Evolutionary conservation across 352 stramenopile genomes (phyloP).

Genomic region (Globisporangium nunn): DNA sequence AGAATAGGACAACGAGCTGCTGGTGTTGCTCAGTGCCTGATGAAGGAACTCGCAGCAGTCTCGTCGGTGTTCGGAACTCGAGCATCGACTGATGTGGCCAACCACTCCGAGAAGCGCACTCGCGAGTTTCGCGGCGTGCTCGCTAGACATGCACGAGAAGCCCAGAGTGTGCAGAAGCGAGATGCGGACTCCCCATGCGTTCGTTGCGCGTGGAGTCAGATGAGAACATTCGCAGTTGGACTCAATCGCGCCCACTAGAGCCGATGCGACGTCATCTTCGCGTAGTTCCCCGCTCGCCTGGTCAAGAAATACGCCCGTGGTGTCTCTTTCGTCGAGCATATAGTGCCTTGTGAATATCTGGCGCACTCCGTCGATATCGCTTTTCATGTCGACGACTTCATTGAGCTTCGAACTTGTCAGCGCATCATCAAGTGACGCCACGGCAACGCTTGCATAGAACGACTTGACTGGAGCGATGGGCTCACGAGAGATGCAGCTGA

Average conservation of each 20-base stretch:
- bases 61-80: constrained; percentile 23
- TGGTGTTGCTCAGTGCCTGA: constrained; percentile 32
- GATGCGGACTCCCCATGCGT: constrained; percentile 37
- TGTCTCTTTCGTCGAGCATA: not conserved
- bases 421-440: not conserved
- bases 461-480: constrained; percentile 8
- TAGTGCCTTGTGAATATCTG: not conserved
- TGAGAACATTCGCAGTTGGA: not conserved
- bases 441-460: constrained; percentile 1
- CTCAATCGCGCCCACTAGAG: not conserved
- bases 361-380: not conserved
- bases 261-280: not conserved
- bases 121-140: constrained; percentile 29
- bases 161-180: constrained; percentile 43
- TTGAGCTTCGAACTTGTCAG: not conserved
- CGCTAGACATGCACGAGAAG: constrained; percentile 33
- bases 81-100: constrained; percentile 31
- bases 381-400: not conserved
- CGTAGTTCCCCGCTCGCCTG: not conserved
- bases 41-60: constrained; percentile 44
- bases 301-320: not conserved
- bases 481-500: not conserved
- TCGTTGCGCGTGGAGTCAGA: constrained; percentile 1
- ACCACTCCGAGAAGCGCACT: constrained; percentile 34
- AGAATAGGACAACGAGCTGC: constrained; percentile 28